These are phyloP conservation scores for Thinopyrum elongatum DNA, from an alignment of 176 grass and related monocot species.

Conservation along the genomic window DNA sequence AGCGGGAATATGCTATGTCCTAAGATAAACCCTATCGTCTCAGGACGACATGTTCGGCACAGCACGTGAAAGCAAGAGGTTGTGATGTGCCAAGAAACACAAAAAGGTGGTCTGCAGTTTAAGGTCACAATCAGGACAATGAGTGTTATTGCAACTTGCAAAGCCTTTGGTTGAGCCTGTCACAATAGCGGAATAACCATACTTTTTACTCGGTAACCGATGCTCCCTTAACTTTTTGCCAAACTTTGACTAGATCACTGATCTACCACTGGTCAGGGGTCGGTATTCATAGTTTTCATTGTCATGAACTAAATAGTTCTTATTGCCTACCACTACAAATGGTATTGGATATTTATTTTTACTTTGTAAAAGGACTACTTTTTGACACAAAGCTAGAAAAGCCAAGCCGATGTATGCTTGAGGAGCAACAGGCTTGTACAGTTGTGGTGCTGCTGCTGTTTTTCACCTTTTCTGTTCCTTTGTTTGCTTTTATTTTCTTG, in stretches of 20 bases:
- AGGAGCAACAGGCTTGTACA: not conserved
- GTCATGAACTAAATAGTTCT: constrained; percentile 23
- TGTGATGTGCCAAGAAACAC: constrained; percentile 7
- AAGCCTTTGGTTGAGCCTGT: constrained; percentile 1
- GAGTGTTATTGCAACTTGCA: constrained; percentile 17
- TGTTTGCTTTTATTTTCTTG: not conserved
- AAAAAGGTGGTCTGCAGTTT: constrained; percentile 2
- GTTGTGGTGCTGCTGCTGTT: not conserved
- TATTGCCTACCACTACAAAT: constrained; percentile 28
- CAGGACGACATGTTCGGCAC: constrained; percentile 27
- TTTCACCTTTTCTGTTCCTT: too few species aligned
- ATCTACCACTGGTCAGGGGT: constrained; percentile 8
- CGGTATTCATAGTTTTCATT: constrained; percentile 13
- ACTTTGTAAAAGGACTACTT: not conserved
- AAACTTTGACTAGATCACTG: constrained; percentile 25
- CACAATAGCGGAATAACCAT: constrained; percentile 24
- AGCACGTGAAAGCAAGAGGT: constrained; percentile 29
- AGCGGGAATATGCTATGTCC: constrained; percentile 40
- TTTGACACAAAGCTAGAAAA: constrained; percentile 27
- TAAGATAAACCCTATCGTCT: constrained; percentile 30
- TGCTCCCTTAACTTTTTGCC: constrained; percentile 25
- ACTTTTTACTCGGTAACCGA: constrained; percentile 24
- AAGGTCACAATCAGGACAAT: constrained; percentile 42
- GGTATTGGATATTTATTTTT: constrained; percentile 8
- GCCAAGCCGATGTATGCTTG: not conserved